Base-by-base conservation (phyloP, 495 filamentous ascomycete genomes). In the Daldinia vernicosa region DNA sequence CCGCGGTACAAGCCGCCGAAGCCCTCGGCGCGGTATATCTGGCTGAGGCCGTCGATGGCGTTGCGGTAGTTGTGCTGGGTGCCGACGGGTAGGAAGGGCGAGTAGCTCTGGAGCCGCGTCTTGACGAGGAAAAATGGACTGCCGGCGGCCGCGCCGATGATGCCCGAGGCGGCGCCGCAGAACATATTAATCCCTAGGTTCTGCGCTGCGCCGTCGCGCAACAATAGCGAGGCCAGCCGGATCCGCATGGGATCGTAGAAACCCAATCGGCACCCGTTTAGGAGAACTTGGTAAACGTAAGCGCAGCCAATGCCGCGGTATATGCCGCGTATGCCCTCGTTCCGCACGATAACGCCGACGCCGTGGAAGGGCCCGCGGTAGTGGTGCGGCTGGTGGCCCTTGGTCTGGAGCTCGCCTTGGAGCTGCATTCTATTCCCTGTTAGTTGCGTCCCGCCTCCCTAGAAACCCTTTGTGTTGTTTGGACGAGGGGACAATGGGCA, bases 71-170 rank as follows among this genome's bases (percentile, higher is more conserved):
- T 85, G 78, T 99, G 95, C 76, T 99, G 95, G 1, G 95, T 98
- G 57, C 95, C 95, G 60, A 98, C 94, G 15, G 95, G 95, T 15
- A 95, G 87, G 82, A 97, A 97, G 5, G 95, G 93, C 8, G 93
- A 97, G 83, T 86, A 98, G 53, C 93, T 97, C 79, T 99, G 95
- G 63, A 99, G 84, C 14, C 95, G 89, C 8, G 95, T 99, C 83
- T 99, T 99, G 77, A 97, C 91, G n/a, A 99, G 86, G 84, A 98
- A 99, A 79, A 99, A 98, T 1, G 95, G 96, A 27, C 93, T 97
- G 22, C 94, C 95, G 14, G 91, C 91, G 8, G 91, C 91, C 6
- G 95, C 95, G 62, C 95, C 95, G 43, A 98, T 85, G 47, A 98
- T 90, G 64, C 95, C 95, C 6, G 92, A 95, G 3, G 88, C 80